phyloP scores from a whole-genome alignment of 495 filamentous ascomycete genomes.

The Rostrohypoxylon terebratum region DNA sequence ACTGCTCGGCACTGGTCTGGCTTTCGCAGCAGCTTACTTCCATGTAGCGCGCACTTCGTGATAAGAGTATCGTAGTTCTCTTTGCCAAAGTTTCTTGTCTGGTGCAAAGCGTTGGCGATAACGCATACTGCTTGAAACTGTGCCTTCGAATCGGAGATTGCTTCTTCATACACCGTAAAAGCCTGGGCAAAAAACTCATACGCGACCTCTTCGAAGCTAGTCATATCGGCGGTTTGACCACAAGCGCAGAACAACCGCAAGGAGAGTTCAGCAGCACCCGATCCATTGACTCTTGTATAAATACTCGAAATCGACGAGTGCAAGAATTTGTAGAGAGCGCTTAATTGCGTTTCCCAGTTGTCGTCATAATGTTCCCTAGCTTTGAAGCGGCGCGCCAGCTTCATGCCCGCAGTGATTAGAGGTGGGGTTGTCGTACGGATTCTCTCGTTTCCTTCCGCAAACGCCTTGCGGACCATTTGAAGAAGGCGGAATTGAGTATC shows the following conservation, averaged over 20 bases:
- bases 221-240: constrained; percentile 93
- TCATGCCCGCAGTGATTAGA: constrained; percentile 88
- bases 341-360: constrained; percentile 91
- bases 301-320: constrained; percentile 88
- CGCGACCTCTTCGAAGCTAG: constrained; percentile 90
- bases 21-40: constrained; percentile 97
- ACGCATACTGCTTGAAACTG: constrained; percentile 98
- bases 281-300: constrained; percentile 81
- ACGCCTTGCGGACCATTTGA: constrained; percentile 88
- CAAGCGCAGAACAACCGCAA: constrained; percentile 90
- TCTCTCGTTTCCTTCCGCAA: constrained; percentile 91
- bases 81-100: constrained; percentile 85
- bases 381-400: constrained; percentile 90
- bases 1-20: constrained; percentile 97
- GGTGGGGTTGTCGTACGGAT: constrained; percentile 96
- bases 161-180: constrained; percentile 97
- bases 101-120: constrained; percentile 88
- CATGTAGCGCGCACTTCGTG: constrained; percentile 95
- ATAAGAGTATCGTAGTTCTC: constrained; percentile 99
- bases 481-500: constrained; percentile 95
- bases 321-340: constrained; percentile 93
- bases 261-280: constrained; percentile 83
- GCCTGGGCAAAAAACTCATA: constrained; percentile 99
- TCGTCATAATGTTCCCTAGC: constrained; percentile 92
- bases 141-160: constrained; percentile 91